Percentiles rank a stretch among this genome's conserved stretches.
Conservation (phyloP, 176 grass and related monocot genomes). For the Eragrostis nindensis region DNA sequence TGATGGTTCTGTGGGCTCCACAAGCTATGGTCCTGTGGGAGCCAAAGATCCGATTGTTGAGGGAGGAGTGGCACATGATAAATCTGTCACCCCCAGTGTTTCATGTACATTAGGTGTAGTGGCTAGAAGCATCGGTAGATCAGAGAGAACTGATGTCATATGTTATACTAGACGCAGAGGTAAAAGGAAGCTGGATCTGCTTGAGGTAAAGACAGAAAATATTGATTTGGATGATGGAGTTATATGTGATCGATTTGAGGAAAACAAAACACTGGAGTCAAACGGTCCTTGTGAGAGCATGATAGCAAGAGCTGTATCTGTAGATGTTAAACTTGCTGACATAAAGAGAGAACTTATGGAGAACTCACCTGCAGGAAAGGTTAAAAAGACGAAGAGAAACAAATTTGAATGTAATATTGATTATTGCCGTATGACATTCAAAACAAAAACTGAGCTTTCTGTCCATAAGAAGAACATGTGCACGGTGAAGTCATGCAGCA, state of each 20-base stretch:
- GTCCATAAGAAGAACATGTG: constrained; percentile 75
- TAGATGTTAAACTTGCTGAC: constrained; percentile 49
- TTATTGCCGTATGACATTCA: constrained; percentile 62
- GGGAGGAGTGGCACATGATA: background rate
- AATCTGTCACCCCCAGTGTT: constrained; percentile 40
- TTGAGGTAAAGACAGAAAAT: constrained; percentile 29
- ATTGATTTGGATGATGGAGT: constrained; percentile 31
- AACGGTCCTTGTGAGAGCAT: constrained; percentile 47
- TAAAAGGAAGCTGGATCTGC: constrained; percentile 57
- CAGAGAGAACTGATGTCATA: constrained; percentile 66
- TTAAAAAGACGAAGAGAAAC: constrained; percentile 41
- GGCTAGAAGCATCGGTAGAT: constrained; percentile 48
- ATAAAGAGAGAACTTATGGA: constrained; percentile 52
- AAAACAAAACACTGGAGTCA: constrained; percentile 29
- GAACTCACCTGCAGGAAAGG: constrained; percentile 38
- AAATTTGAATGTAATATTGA: constrained; percentile 57
- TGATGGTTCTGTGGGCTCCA: constrained; percentile 30
- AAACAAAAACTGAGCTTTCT: constrained; percentile 56
- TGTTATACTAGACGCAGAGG: constrained; percentile 71
- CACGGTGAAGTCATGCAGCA: constrained; percentile 60
- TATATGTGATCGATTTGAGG: constrained; percentile 25
- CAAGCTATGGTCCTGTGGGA: constrained; percentile 21
- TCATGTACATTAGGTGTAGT: constrained; percentile 31
- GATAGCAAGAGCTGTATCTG: constrained; percentile 42
- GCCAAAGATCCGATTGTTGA: constrained; percentile 16